Evolutionary conservation across 805 yeast species (phyloP).

Genomic region (Saccharomycopsis vini): DNA sequence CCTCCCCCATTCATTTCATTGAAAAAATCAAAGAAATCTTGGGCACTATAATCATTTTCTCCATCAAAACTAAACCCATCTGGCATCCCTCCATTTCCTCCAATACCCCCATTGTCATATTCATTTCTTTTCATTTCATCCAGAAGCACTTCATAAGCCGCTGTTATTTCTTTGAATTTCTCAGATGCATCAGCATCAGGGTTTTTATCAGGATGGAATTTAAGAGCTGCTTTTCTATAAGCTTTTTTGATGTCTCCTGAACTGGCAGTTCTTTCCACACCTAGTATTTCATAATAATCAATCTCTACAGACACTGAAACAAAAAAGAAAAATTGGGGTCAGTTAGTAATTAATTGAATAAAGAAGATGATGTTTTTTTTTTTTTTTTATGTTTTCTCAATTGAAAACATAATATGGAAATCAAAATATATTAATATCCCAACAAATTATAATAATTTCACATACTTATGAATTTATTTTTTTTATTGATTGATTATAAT

Average conservation of each 20-base stretch:
- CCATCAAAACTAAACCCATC: conserved; percentile 32
- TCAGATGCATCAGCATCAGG: conserved; percentile 60
- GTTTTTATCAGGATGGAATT: conserved; percentile 85
- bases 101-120: conserved; percentile 50
- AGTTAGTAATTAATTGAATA: background rate
- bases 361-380: background rate
- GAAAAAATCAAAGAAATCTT: conserved; percentile 72
- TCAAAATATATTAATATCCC: too few species aligned
- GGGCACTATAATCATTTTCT: conserved; percentile 45
- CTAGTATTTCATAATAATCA: conserved; percentile 54
- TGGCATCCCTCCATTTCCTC: conserved; percentile 26
- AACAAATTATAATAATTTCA: too few species aligned
- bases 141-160: conserved; percentile 75
- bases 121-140: conserved; percentile 55
- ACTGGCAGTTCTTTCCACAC: conserved; percentile 57
- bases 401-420: too few species aligned
- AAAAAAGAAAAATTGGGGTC: background rate
- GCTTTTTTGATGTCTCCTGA: conserved; percentile 72
- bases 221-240: conserved; percentile 73
- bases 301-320: conserved; percentile 13
- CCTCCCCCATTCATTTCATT: conserved; percentile 31
- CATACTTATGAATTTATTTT: too few species aligned
- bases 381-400: too few species aligned
- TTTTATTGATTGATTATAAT: too few species aligned
- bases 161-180: conserved; percentile 73